Evolutionary conservation across 176 grass and related monocot species (phyloP), one percentile per base, ranked within the genome.

Genomic region (Avena eriantha): DNA sequence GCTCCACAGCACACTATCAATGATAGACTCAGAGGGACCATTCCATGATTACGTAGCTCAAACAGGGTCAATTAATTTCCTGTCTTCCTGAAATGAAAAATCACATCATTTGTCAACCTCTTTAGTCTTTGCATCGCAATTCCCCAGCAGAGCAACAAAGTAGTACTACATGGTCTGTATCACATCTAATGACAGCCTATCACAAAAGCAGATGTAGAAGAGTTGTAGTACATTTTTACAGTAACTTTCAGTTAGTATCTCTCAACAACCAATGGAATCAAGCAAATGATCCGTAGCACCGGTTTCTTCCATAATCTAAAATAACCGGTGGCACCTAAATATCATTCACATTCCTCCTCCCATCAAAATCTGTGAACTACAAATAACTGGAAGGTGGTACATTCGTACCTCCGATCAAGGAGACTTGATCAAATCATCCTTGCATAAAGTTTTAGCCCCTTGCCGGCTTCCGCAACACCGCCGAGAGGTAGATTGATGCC

Each of bases 381-480:
- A 69, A 55, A 70, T 10, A 85, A 55, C 63, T 80, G 46, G 51
- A 67, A 53, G 85, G 85, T 47, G 4, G 39, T 41, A 77, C 76
- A 80, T 80, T 64, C 35, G 60, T 87, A 84, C 85, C 80, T 91
- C 46, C 1, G 35, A 85, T 86, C 43, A 79, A 56, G 88, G 76
- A 83, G 26, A 2, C 21, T 6, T 31, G 39, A 58, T 50, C 43
- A 79, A 69, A 11, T 14, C 23, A 80, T 86, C 82, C 13, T 55
- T 39, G 14, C 48, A 41, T 41, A 22, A 0, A 2, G 41, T 58
- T 76, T 92, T 88, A 94, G 19, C 76, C 51, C 19, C 92, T 80
- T 4, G 74, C 86, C 5, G 92, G 94, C 82, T 98, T 98, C 72
- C 91, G 89, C 82, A 98, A 47, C 72, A 96, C 86, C 1, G 90